Percentiles rank a stretch among this genome's conserved stretches.
These are phyloP conservation scores for Colletotrichum coccodes DNA, from an alignment of 2,329 filamentous ascomycete species.

Conservation along the genomic window DNA sequence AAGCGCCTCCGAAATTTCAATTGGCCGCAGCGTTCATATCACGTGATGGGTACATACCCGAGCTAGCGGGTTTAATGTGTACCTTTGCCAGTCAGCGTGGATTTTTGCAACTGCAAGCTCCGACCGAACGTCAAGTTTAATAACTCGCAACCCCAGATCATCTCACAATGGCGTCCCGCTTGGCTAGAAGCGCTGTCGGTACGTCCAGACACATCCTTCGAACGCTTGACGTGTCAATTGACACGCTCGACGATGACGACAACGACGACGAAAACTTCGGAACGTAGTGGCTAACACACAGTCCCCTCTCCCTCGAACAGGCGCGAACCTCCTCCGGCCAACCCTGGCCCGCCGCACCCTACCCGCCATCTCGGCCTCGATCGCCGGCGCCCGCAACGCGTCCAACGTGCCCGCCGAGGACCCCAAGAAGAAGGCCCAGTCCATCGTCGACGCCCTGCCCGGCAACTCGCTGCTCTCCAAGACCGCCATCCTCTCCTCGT, in stretches of 20 bases:
- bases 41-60: constrained; percentile 51
- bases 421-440: constrained; percentile 96
- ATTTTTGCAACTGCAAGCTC: too few relatives aligned
- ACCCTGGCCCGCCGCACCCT: constrained; percentile 79
- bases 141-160: constrained; percentile 65
- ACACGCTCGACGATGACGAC: constrained; percentile 19
- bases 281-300: constrained; percentile 33
- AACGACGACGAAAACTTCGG: constrained; percentile 10
- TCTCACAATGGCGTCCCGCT: constrained; percentile 95
- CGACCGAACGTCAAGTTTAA: constrained; percentile 54
- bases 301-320: constrained; percentile 56
- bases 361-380: constrained; percentile 76
- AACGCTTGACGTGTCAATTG: constrained; percentile 48
- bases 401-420: constrained; percentile 86
- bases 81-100: too few relatives aligned
- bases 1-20: constrained; percentile 40
- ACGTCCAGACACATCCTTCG: constrained; percentile 56
- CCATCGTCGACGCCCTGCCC: constrained; percentile 91
- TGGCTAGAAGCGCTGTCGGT: constrained; percentile 96
- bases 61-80: too few relatives aligned
- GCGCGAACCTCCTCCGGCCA: constrained; percentile 91
- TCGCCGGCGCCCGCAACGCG: constrained; percentile 73
- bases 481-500: constrained; percentile 94
- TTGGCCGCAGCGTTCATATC: constrained; percentile 41
- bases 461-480: constrained; percentile 94